Evolutionary conservation across 495 filamentous ascomycete genomes (phyloP), one percentile per base, ranked within the genome.

Genomic region (Penicillium coffeae): DNA sequence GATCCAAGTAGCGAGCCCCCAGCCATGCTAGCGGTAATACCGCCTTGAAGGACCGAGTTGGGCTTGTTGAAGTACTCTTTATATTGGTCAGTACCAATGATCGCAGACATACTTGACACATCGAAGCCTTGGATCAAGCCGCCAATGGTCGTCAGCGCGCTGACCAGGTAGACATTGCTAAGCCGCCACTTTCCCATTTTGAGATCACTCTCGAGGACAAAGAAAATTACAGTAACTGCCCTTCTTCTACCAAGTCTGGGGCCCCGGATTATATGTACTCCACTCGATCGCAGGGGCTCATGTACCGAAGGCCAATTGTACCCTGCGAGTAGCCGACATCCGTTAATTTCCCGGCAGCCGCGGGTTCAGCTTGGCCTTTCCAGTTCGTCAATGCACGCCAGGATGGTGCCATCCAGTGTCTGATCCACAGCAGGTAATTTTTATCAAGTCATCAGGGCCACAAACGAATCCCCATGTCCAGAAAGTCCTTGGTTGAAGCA

Each of bases 241-340:
- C 13, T 42, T 14, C 7, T 21, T 40, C 38, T n/a, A n/a, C 38
- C 14, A 33, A 16, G 30, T 34, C 51, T 45, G 55, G 55, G 51
- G 38, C 55, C 48, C 55, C 51, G 47, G 51, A 58, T 51, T 54
- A 54, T 54, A 54, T 50, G 36, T 54, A 43, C 51, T 58, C 51
- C 55, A 52, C 51, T 21, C 33, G n/a, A 16, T 42, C 16, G 37
- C 7, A 38, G 21, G 19, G 22, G 16, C 20, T 54, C 30, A n/a
- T 27, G 25, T 4, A 36, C 12, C 21, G 27, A 3, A 16, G 27
- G 18, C 51, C 51, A 51, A 54, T 54, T 22, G 40, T 1, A n/a
- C 3, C 8, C 9, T 14, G 2, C 14, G 12, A 34, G 21, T 39
- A 41, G 45, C 44, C 55, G 55, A 58, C 34, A 58, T 49, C 55